Base-by-base conservation (phyloP, 768 basidiomycete species). In the Mycena vitilis region DNA sequence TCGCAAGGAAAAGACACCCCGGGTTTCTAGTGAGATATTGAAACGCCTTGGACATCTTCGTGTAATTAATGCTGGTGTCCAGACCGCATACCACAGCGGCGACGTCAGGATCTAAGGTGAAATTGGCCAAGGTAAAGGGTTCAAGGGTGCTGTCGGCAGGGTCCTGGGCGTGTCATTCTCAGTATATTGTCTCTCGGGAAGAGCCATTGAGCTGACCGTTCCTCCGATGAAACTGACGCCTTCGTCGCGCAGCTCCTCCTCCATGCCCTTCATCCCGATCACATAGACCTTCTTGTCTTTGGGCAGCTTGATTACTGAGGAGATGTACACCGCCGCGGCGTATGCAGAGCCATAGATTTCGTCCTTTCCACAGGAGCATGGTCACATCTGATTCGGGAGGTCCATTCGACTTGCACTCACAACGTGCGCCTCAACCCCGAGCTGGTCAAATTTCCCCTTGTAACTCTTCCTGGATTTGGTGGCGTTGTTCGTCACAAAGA, bases 401-500 rank as follows among this genome's bases (percentile, higher is more conserved):
- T 23, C 18, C 22, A 36, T 6, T 18, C 5, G n/a, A 1, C 40
- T 2, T 20, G 54, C 23, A 56, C 68, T 38, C 79, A 98, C 97
- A 74, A 93, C 91, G 76, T 90, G 85, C 40, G 90, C 95, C 76
- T 95, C 85, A 42, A 98, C 85, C 47, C 94, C 95, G 60, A 99
- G 87, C 74, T 89, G 85, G 79, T 98, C 95, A 77, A 99, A 98
- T 79, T 96, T 97, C 52, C 81, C 81, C 84, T 95, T 96, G 87
- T 96, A 96, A 77, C 81, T 90, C 77, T 81, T 88, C 70, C 98
- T 84, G 7, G 95, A 97, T 81, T 98, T 97, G 63, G 91, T 94
- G 53, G 97, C 96, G 77, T 99, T 99, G 82, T 99, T 99, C 20
- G 96, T 98, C 58, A 98, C 96, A 75, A 99, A 99, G 12, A 98